Evolutionary conservation across 768 basidiomycete species (phyloP), one percentile per base, ranked within the genome.

Genomic region (Amyloporia xantha): DNA sequence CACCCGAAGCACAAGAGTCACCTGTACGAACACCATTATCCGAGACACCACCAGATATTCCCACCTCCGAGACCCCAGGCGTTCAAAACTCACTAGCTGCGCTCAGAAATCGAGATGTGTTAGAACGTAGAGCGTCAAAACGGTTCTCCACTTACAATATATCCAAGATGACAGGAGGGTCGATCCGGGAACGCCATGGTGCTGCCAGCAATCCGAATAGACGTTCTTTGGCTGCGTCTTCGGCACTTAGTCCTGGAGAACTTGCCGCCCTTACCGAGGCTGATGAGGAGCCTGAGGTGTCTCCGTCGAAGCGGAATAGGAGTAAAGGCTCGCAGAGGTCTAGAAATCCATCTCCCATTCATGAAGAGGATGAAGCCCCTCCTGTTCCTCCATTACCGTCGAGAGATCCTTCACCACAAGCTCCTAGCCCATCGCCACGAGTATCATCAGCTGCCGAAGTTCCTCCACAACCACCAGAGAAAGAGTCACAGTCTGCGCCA

Each of bases 61-160:
- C 52, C 3, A 49, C 54, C 10, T 49, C 71, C n/a, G 71, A 74
- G 27, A 65, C 70, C 11, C 84, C 86, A 30, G 84, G 78, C 0
- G 79, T 89, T 21, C 87, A 86, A 44, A 79, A 80, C 59, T 86
- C 90, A 4, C 76, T 98, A 9, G 91, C 90, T 5, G 92, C 92
- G 6, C 74, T 99, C 40, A 86, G 94, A 67, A 82, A 86, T 59
- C 83, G 79, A 44, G 92, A 94, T 56, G 77, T 82, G 1, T 76
- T 98, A 33, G 91, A 93, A 58, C 81, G 95, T 19, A 77, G 95
- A 40, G 95, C 95, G 15, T 93, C 90, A 19, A 97, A 97, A 63
- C 87, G 96, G 0, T 98, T 93, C 68, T 96, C 93, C 37, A 84
- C 84, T 1, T 98, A 95, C 63, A 90, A 93, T 54, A 87, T 97